Base-by-base conservation (phyloP, 768 basidiomycete species). In the Mycena floridula region DNA sequence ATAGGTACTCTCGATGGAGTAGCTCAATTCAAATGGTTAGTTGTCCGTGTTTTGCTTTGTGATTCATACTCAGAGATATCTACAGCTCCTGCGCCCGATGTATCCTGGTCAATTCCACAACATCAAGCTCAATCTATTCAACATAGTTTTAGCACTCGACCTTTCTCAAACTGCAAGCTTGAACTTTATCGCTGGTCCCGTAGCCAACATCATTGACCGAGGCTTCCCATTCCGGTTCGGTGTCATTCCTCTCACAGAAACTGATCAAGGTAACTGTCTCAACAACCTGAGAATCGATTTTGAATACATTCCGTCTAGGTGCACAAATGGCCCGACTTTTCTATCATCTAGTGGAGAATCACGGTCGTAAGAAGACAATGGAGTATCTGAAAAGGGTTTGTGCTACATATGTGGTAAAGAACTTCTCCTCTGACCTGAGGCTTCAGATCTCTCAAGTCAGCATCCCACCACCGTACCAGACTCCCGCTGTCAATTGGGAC, bases 181-280 rank as follows among this genome's bases (percentile, higher is more conserved):
- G 7, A 68, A 76, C 8, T 80, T 89, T 56, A 66, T 97, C 39
- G 67, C 71, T 2, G 75, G 73, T 1, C 63, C 84, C 1, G 72
- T 96, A 37, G 70, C 75, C 13, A 77, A 70, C 45, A 81, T 95
- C 58, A 80, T 98, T 42, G 66, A 76, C 23, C 73, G 89, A 25
- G 75, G 72, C 13, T 68, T 89, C 36, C 89, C 93, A 0, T 75
- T 92, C 51, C 72, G 89, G 15, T 92, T 93, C 60, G 95, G 95
- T 11, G 58, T 97, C 38, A 89, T 94, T 2, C 93, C 91, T 2
- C 63, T 80, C 25, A 59, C 80, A 3, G 78, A 82, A 45, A 79
- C 65, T 3, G 65, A 72, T 37, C 65, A 69, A 51, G 65, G 73
- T 70, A 25, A 26, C 60, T 56, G 1, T 25, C 5, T 36, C 2